Percentiles rank a stretch among this genome's conserved stretches.
These are phyloP conservation scores for Corymbia maculata DNA, from an alignment of 345 rosid species.

Conservation along the genomic window DNA sequence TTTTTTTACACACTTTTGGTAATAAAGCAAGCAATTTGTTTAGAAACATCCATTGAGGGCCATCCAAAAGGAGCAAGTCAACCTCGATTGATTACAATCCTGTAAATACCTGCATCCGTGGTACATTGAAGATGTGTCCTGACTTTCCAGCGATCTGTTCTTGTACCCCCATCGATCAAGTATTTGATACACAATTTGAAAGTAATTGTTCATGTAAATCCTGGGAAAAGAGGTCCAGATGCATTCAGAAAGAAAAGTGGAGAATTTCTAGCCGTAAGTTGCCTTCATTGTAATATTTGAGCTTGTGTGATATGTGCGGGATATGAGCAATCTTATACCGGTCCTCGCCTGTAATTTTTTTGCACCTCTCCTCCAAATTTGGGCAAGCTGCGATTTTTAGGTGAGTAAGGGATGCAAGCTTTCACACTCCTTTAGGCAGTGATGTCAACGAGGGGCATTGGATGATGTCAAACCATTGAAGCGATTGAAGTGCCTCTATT, in stretches of 20 bases:
- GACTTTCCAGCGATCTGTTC: neutral
- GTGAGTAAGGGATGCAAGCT: neutral
- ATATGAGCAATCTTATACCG: neutral
- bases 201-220: neutral
- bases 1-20: neutral
- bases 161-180: neutral
- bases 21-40: neutral
- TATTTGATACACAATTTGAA: neutral
- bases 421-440: neutral
- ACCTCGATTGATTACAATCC: neutral
- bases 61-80: neutral
- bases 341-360: neutral
- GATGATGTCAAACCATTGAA: neutral
- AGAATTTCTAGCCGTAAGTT: neutral
- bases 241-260: neutral
- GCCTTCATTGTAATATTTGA: neutral
- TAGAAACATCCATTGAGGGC: neutral
- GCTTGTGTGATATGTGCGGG: neutral
- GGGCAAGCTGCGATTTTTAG: neutral
- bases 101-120: neutral
- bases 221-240: neutral
- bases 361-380: neutral
- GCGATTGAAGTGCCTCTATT: neutral
- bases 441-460: neutral
- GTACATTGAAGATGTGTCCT: neutral